A percentile compares a stretch with the other conserved stretches of the same genome.
These are phyloP conservation scores for Backusella macrospora DNA, from an alignment of 192 early-diverging fungal species.

Conservation along the genomic window DNA sequence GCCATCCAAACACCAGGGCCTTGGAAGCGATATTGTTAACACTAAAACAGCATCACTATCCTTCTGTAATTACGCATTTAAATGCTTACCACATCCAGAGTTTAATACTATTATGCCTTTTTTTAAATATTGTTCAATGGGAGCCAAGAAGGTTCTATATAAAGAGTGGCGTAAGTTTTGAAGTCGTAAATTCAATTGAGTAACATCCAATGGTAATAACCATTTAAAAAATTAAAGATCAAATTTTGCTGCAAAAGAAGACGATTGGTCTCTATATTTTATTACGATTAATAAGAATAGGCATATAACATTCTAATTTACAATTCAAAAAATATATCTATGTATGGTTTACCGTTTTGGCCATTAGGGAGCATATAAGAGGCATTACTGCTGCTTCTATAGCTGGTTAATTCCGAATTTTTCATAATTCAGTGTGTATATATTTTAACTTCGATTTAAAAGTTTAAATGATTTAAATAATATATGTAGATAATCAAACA, in stretches of 20 bases:
- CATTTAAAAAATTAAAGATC: slow-evolving; percentile 5
- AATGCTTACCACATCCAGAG: slow-evolving; percentile 23
- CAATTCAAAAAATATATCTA: not conserved
- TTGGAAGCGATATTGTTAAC: not conserved
- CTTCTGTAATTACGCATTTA: no score
- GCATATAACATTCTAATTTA: not conserved
- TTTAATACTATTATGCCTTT: slow-evolving; percentile 33
- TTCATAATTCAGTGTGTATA: not conserved
- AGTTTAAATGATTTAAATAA: no score
- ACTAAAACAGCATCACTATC: not conserved
- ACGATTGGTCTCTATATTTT: slow-evolving; percentile 4
- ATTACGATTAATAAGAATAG: no score
- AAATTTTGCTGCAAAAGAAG: not conserved
- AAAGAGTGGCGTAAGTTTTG: not conserved
- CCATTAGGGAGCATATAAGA: slow-evolving; percentile 51
- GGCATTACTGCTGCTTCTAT: slow-evolving; percentile 4
- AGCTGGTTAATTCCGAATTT: no score
- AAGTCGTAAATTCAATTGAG: not conserved
- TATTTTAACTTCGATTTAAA: no score
- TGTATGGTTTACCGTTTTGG: slow-evolving; percentile 36
- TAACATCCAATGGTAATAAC: slow-evolving; percentile 1
- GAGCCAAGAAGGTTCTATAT: slow-evolving; percentile 26
- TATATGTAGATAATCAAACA: no score
- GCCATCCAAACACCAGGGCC: slow-evolving; percentile 37
- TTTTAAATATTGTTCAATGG: slow-evolving; percentile 20